A percentile compares a stretch with the other conserved stretches of the same genome.
Evolutionary conservation across 2,329 filamentous ascomycete species (phyloP).

Genomic region (Diatrype stigma): DNA sequence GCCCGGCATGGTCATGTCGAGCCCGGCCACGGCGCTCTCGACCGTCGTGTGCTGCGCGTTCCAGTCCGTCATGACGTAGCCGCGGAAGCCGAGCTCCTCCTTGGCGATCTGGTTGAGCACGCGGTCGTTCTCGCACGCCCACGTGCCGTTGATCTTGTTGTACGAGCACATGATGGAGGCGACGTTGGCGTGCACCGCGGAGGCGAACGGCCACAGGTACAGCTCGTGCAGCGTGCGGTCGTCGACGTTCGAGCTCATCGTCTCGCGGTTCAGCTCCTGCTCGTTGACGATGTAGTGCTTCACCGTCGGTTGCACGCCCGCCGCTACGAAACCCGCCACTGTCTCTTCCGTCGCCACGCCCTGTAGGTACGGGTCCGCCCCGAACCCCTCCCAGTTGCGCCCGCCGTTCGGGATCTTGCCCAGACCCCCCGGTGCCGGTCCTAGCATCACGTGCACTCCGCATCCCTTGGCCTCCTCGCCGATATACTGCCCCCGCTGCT

Average conservation of each 20-base stretch:
- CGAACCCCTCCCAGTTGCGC: conserved; percentile 81
- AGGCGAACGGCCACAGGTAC: conserved; percentile 65
- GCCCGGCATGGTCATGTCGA: conserved; percentile 83
- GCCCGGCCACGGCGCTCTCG: conserved; percentile 59
- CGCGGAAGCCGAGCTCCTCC: conserved; percentile 71
- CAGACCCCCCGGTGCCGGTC: conserved; percentile 70
- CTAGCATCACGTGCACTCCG: conserved; percentile 71
- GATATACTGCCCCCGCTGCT: conserved; percentile 63
- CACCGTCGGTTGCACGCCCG: conserved; percentile 47
- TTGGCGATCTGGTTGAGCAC: conserved; percentile 61
- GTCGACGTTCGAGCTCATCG: conserved; percentile 53
- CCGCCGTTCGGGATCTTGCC: conserved; percentile 71
- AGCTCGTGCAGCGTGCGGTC: conserved; percentile 66
- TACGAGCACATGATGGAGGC: conserved; percentile 70
- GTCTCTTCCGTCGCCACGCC: conserved; percentile 60
- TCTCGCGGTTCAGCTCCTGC: conserved; percentile 57
- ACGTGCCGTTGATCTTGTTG: conserved; percentile 66
- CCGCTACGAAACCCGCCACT: conserved; percentile 52
- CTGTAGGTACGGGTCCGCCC: conserved; percentile 70
- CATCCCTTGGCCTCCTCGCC: conserved; percentile 66
- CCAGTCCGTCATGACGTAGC: conserved; percentile 61
- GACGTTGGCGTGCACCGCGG: conserved; percentile 62
- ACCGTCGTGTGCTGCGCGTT: conserved; percentile 70
- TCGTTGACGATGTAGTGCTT: conserved; percentile 67
- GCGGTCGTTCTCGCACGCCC: conserved; percentile 61